Evolutionary conservation across 2,329 filamentous ascomycete species (phyloP).

Genomic region (Fusarium papillatum): DNA sequence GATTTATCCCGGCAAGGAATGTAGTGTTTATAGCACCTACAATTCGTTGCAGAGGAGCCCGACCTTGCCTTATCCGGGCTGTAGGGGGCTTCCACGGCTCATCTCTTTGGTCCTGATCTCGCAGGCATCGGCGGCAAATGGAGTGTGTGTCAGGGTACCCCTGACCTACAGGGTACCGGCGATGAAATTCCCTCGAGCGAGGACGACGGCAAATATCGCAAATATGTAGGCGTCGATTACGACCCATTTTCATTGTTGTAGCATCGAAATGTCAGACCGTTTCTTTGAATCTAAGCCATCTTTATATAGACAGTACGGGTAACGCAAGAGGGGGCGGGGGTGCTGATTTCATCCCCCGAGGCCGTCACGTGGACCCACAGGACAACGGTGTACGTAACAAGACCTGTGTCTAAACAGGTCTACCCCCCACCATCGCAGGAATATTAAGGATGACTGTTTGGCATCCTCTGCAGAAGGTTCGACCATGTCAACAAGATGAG

Average conservation of each 20-base stretch:
- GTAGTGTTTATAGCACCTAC: neutral
- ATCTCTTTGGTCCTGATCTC: neutral
- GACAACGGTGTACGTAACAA: conserved; percentile 1
- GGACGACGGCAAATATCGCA: conserved; percentile 10
- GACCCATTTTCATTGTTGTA: neutral
- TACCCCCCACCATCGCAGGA: neutral
- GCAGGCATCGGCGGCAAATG: conserved; percentile 13
- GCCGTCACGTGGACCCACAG: neutral
- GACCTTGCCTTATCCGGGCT: neutral
- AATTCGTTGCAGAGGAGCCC: neutral
- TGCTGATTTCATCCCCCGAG: neutral
- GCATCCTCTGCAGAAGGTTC: neutral
- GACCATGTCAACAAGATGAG: neutral
- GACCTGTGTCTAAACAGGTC: neutral
- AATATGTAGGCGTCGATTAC: neutral
- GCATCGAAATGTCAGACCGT: neutral
- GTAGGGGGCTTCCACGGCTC: neutral
- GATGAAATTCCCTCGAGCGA: conserved; percentile 19
- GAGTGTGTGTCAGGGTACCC: conserved; percentile 15
- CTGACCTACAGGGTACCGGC: conserved; percentile 7
- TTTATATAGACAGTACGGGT: neutral
- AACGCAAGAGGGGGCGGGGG: neutral
- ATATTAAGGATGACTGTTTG: neutral
- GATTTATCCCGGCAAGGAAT: neutral
- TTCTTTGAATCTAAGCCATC: neutral